phyloP scores from a whole-genome alignment of 2,329 filamentous ascomycete species.

The Aspergillus flavus region DNA sequence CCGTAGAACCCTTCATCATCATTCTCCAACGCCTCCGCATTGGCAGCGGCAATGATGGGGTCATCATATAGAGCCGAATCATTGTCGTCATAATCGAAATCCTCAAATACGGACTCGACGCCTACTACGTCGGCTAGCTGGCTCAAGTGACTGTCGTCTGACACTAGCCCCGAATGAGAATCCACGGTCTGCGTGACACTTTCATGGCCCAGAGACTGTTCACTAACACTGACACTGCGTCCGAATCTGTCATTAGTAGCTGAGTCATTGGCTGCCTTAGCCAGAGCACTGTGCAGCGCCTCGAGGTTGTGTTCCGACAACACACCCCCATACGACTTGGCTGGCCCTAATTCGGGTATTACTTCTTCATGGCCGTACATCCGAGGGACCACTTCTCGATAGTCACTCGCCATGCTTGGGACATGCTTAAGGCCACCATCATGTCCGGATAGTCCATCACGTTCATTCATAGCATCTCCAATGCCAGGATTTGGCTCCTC shows the following conservation, averaged over 20 bases:
- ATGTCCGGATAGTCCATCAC: conserved; percentile 13
- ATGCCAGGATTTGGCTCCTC: conserved; percentile 8
- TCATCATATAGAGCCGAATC: conserved; percentile 78
- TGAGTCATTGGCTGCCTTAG: conserved; percentile 76
- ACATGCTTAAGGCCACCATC: conserved; percentile 33
- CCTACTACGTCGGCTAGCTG: conserved; percentile 44
- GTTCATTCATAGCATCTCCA: conserved; percentile 15
- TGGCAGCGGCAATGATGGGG: conserved; percentile 89
- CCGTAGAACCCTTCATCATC: conserved; percentile 95
- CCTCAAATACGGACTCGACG: conserved; percentile 48
- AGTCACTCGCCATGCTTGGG: conserved; percentile 40
- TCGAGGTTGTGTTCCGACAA: conserved; percentile 62
- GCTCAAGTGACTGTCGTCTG: conserved; percentile 54
- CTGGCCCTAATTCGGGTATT: conserved; percentile 38
- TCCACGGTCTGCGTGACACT: conserved; percentile 40
- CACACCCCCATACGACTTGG: conserved; percentile 36
- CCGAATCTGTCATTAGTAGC: conserved; percentile 75
- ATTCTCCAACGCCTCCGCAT: conserved; percentile 87
- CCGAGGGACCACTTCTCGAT: conserved; percentile 21
- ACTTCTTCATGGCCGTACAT: conserved; percentile 31
- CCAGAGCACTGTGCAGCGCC: conserved; percentile 81
- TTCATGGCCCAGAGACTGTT: conserved; percentile 40
- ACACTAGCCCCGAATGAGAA: conserved; percentile 49
- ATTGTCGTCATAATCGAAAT: conserved; percentile 60
- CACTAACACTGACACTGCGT: conserved; percentile 57